Evolutionary conservation across 495 filamentous ascomycete genomes (phyloP), one percentile per base, ranked within the genome.

Genomic region (Mytilinidion resinicola): DNA sequence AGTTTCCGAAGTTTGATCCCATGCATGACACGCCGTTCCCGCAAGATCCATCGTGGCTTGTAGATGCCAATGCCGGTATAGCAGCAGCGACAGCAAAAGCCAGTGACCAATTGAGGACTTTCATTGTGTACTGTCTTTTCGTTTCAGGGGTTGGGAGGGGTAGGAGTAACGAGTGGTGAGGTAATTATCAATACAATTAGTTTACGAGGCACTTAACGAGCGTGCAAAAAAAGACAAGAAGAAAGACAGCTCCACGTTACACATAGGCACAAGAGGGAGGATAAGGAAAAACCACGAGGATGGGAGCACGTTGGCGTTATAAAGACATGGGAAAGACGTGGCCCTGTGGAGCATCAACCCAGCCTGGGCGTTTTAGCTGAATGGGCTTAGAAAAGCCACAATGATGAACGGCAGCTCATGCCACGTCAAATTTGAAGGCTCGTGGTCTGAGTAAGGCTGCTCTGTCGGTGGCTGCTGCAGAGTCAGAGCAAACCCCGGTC

Each of bases 21-120:
- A 36, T 11, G 39, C 62, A 65, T 10, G 53, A 44, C 1, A 52
- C 54, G 20, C 51, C 58, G 34, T 53, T 37, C 11, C 62, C 62
- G 51, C 62, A 65, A 6, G 33, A 51, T 36, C 62, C 62, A 52
- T 65, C 55, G 38, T 47, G 58, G 50, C 57, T 65, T 25, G 41
- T 48, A 8, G 30, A n/a, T 5, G 54, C 41, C 17, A 49, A 6
- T 47, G 42, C 19, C 30, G 39, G 39, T 14, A 56, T 7, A 11
- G 30, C 30, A 14, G 20, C 34, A 3, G 43, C 30, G 4, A 56
- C 14, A 34, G 12, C 12, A 19, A 56, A 19, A 17, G 35, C 33
- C 9, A 53, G 50, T n/a, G 50, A 53, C 50, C 50, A 53, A n/a
- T 38, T 41, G 50, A 53, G 9, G 34, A 41, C 15, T 21, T 25